These are phyloP conservation scores for Acanthamoeba royreba DNA, from an alignment of 208 protist genomes.

Conservation along the genomic window DNA sequence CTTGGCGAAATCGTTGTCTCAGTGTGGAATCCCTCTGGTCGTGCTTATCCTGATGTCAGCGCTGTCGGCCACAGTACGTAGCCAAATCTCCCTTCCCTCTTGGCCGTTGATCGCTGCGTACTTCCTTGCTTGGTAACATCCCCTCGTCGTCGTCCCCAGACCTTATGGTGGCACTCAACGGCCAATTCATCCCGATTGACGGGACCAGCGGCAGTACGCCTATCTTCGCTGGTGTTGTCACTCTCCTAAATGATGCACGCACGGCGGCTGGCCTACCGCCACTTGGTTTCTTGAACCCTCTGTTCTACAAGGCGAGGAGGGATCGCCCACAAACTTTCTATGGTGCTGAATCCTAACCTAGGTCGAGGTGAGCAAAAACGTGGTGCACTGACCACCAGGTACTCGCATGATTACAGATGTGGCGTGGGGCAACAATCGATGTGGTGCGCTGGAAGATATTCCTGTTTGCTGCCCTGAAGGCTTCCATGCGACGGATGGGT, in stretches of 20 bases:
- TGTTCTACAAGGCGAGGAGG: not conserved
- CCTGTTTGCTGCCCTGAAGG: not conserved
- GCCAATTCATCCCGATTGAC: not conserved
- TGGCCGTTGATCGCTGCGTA: too few relatives aligned
- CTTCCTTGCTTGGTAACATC: not conserved
- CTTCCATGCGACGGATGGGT: not conserved
- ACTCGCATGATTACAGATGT: not conserved
- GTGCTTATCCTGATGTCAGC: slow-evolving; percentile 66
- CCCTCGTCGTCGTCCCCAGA: not conserved
- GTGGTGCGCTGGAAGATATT: not conserved
- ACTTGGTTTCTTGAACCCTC: not conserved
- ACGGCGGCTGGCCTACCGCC: not conserved
- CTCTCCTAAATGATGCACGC: slow-evolving; percentile 43
- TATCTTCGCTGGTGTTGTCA: slow-evolving; percentile 54
- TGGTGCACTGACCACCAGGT: too few relatives aligned
- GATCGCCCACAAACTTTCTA: not conserved
- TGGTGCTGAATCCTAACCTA: not conserved
- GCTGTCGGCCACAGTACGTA: not conserved
- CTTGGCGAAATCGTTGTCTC: slow-evolving; percentile 58
- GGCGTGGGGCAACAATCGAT: not conserved
- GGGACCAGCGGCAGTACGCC: slow-evolving; percentile 59
- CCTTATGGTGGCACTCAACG: slow-evolving; percentile 40
- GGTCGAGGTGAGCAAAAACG: too few relatives aligned
- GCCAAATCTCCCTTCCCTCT: too few relatives aligned
- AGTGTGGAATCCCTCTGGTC: slow-evolving; percentile 46